Conservation (phyloP, 305 asterid species). For the Fraxinus velutina region DNA sequence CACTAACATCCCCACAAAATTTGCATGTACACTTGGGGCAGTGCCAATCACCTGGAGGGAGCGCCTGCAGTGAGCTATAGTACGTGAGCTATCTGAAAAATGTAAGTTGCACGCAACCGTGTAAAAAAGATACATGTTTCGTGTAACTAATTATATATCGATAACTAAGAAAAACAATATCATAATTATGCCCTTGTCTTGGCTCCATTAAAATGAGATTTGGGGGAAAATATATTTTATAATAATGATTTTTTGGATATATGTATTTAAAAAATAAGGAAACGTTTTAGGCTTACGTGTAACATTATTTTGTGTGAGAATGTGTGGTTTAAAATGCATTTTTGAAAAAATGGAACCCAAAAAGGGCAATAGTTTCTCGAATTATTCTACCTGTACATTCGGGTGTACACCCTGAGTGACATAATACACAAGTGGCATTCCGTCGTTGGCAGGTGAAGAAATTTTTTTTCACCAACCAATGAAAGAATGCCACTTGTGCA, state of each 20-base stretch:
- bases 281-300: too few relatives aligned
- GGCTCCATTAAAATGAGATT: background rate
- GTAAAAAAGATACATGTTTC: background rate
- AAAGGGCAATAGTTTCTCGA: background rate
- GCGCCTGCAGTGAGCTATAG: conserved; percentile 46
- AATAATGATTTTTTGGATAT: background rate
- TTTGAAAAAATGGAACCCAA: background rate
- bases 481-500: background rate
- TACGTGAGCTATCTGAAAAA: conserved; percentile 20
- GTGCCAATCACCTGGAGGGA: conserved; percentile 95
- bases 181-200: background rate
- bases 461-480: background rate
- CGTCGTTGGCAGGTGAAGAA: background rate
- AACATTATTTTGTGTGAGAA: background rate
- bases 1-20: conserved; percentile 41
- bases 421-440: background rate
- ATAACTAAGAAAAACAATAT: background rate
- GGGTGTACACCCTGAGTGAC: background rate
- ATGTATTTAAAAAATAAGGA: background rate
- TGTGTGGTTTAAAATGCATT: background rate
- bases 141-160: background rate
- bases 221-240: background rate
- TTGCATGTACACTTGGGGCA: conserved; percentile 87
- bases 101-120: conserved; percentile 11
- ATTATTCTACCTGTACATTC: background rate